These are phyloP conservation scores for Diplodia mutila DNA, from an alignment of 2,329 filamentous ascomycete species.

Conservation along the genomic window DNA sequence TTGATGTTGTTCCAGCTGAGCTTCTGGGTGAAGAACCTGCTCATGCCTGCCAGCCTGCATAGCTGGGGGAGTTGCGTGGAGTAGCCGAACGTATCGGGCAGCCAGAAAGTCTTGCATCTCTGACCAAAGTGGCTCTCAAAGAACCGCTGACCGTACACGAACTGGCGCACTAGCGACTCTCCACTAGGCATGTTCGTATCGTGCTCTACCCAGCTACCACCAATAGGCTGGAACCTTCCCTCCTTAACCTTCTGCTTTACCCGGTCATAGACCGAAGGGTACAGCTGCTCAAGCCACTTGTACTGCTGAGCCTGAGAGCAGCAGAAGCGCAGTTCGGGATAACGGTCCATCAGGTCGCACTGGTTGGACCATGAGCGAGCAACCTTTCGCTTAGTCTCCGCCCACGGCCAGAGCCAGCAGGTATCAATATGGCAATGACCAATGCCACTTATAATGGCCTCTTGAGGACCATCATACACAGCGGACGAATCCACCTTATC, in stretches of 20 bases:
- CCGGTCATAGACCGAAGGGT: slow-evolving; percentile 85
- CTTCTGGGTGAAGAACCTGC: slow-evolving; percentile 95
- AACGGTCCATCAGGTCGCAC: slow-evolving; percentile 91
- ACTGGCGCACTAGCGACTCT: slow-evolving; percentile 91
- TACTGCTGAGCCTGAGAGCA: slow-evolving; percentile 96
- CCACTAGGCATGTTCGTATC: slow-evolving; percentile 97
- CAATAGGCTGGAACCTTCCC: slow-evolving; percentile 90
- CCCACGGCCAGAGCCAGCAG: slow-evolving; percentile 98
- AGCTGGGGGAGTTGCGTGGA: slow-evolving; percentile 92
- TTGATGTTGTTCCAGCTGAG: slow-evolving; percentile 99
- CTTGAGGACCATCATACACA: slow-evolving; percentile 77
- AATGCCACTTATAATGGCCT: slow-evolving; percentile 81
- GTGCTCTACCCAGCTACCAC: slow-evolving; percentile 98
- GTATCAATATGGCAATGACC: slow-evolving; percentile 98
- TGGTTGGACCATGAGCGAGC: slow-evolving; percentile 96
- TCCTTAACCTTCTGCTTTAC: slow-evolving; percentile 90
- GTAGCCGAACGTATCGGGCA: slow-evolving; percentile 98
- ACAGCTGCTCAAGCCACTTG: slow-evolving; percentile 92
- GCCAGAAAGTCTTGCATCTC: slow-evolving; percentile 90
- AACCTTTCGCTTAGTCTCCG: slow-evolving; percentile 95
- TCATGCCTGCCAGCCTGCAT: slow-evolving; percentile 93
- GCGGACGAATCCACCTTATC: slow-evolving; percentile 77
- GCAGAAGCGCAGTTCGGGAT: slow-evolving; percentile 89
- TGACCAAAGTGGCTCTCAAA: slow-evolving; percentile 92
- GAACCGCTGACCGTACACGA: slow-evolving; percentile 92